A percentile compares a stretch with the other conserved stretches of the same genome.
phyloP scores from a whole-genome alignment of 106 monocot genomes.

The Phalaenopsis equestris region DNA sequence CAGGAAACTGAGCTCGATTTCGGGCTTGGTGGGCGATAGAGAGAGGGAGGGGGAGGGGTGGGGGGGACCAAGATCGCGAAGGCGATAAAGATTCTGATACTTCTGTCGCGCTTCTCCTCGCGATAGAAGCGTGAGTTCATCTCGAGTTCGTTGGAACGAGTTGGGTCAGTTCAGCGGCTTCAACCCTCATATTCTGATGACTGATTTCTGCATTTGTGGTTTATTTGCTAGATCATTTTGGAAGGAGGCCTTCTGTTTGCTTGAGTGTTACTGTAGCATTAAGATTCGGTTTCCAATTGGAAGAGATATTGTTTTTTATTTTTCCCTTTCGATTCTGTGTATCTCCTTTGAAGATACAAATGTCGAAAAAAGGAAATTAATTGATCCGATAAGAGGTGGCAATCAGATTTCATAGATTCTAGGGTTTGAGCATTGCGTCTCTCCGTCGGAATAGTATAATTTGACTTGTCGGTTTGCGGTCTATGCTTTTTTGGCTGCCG shows the following conservation, averaged over 20 bases:
- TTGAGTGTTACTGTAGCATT: not conserved
- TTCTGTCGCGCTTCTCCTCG: not conserved
- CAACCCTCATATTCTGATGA: not conserved
- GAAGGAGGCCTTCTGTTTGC: not conserved
- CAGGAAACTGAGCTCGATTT: not conserved
- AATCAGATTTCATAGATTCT: not conserved
- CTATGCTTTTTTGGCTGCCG: not conserved
- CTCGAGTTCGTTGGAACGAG: not conserved
- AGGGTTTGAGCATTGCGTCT: not conserved
- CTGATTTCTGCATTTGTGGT: not conserved
- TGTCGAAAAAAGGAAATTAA: not conserved
- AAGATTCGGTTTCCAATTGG: not conserved
- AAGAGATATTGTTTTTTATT: not conserved
- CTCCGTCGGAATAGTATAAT: not conserved
- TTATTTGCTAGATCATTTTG: not conserved
- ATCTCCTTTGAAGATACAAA: not conserved
- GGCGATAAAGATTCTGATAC: slow-evolving; percentile 1
- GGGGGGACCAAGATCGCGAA: not conserved
- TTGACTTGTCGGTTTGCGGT: not conserved
- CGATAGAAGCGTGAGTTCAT: not conserved
- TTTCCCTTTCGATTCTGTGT: slow-evolving; percentile 1
- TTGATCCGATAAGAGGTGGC: not conserved
- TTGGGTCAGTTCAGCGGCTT: not conserved
- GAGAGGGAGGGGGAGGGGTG: not conserved
- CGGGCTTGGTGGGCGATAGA: not conserved